Base-by-base conservation (phyloP, 2,329 filamentous ascomycete species). In the Arthrobotrys sinensis region DNA sequence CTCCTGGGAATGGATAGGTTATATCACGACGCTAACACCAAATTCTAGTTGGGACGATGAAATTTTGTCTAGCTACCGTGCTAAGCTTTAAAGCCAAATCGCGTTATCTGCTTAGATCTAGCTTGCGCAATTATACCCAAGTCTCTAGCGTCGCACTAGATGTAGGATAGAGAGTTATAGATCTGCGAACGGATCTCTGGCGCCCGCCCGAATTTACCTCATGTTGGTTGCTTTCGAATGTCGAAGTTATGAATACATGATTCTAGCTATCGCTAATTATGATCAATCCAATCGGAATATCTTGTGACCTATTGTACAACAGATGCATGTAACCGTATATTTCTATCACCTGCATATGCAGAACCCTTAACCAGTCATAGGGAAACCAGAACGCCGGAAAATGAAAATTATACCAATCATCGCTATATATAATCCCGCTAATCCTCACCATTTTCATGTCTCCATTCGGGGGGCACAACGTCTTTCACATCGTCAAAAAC, bases 391-490 rank as follows among this genome's bases (percentile, higher is more conserved):
- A 57, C 36, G 55, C 55, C 52, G 14, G 12, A 57, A 11, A 12
- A 19, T n/a, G 10, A 60, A 32, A 32, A 52, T n/a, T 14, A 4
- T 10, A n/a, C 19, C 55, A 11, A 28, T 4, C n/a, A 40, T 28
- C 36, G 34, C 34, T 19, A 43, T 2, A 38, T 4, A 21, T 28
- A 10, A 28, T 60, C 21, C 24, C 5, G 38, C 16, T 71, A 77
- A 32, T 67, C 73, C 32, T 76, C 72, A 12, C 72, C 72, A 50
- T 76, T 76, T 28, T 77, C 66, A 24, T 71, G 66, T 34, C 73
- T 66, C 73, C 73, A 71, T 36, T 71, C 60, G 7, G 60, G 16
- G 19, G 73, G 73, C 24, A 77, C 73, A 32, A 65, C 60, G 4
- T 77, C 65, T n/a, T 66, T 70, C 21, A 76, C 28, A 19, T 71